Percentiles rank a stretch among this genome's conserved stretches.
These are phyloP conservation scores for Cnidoscolus chayamansa DNA, from an alignment of 441 rosid species.

Conservation along the genomic window DNA sequence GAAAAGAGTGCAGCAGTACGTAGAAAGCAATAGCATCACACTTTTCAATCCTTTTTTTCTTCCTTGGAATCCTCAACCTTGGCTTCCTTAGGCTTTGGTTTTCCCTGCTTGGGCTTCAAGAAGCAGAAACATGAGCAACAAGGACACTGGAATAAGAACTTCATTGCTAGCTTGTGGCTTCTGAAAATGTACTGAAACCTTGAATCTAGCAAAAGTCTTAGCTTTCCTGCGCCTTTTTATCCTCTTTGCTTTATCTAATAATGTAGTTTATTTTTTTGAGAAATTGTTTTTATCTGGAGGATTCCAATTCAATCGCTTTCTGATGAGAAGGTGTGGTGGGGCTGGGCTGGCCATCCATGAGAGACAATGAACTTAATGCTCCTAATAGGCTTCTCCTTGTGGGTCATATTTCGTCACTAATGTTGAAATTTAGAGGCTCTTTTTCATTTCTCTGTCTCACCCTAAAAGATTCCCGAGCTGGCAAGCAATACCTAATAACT, in stretches of 20 bases:
- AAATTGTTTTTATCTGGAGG: constrained; percentile 26
- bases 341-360: not conserved
- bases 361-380: constrained; percentile 15
- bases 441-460: constrained; percentile 24
- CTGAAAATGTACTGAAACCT: not conserved
- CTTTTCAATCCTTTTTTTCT: constrained; percentile 24
- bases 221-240: not conserved
- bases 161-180: constrained; percentile 41
- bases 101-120: constrained; percentile 72
- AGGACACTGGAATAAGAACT: constrained; percentile 95
- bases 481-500: constrained; percentile 30
- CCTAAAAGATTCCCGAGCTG: constrained; percentile 33
- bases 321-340: constrained; percentile 29
- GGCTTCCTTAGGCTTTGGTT: constrained; percentile 43
- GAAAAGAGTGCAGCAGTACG: not conserved
- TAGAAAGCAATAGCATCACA: not conserved
- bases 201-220: not conserved
- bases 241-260: constrained; percentile 26
- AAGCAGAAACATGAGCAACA: constrained; percentile 96
- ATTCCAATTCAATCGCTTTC: constrained; percentile 55
- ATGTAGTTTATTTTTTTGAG: constrained; percentile 7
- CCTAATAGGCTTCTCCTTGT: constrained; percentile 3
- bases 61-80: constrained; percentile 25
- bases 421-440: constrained; percentile 19
- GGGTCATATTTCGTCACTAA: constrained; percentile 28